Evolutionary conservation across 2,329 filamentous ascomycete species (phyloP), one percentile per base, ranked within the genome.

Genomic region (Pseudopyrenochaeta lycopersici): DNA sequence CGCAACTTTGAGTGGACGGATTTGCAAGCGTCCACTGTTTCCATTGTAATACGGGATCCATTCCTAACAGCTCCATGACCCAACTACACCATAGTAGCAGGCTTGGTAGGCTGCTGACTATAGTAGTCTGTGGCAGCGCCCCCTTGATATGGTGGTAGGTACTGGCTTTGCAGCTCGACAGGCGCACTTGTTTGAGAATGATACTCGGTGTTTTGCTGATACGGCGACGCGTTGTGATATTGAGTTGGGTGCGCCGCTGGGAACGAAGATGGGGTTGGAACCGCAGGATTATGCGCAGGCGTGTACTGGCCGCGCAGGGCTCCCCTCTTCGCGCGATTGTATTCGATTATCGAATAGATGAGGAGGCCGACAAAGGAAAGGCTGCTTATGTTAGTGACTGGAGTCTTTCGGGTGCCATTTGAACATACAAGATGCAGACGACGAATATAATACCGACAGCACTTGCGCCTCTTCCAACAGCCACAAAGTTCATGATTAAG

Each of bases 331-430:
- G 67, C 59, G 45, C 75, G 70, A 50, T 72, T 69, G 56, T 74
- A 71, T 27, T 53, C 59, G 53, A 78, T 62, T 36, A 66, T 63
- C 20, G 72, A 72, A 65, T 80, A 80, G 49, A 78, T 66, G 56
- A 79, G 70, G 52, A 77, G 71, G 36, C 64, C 68, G 43, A 78
- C 36, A 56, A 74, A 74, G 6, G 71, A 61, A 11, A 73, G 54
- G 47, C 76, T 78, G 38, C 7, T 52, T 15, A 35, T 27, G 46
- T 63, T 18, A 62, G 64, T 46, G 4, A 6, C 31, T 18, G 20
- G 18, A 18, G 27, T 6, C 49, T 1, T 15, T 15, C 7, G 15
- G n/a, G 10, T 5, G 15, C 12, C 35, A 7, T 23, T 15, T 39
- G 17, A 21, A 47, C 44, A 15, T 43, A 78, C 76, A 78, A 72